Conservation (phyloP, 441 rosid species). For the Croton laevigatus region DNA sequence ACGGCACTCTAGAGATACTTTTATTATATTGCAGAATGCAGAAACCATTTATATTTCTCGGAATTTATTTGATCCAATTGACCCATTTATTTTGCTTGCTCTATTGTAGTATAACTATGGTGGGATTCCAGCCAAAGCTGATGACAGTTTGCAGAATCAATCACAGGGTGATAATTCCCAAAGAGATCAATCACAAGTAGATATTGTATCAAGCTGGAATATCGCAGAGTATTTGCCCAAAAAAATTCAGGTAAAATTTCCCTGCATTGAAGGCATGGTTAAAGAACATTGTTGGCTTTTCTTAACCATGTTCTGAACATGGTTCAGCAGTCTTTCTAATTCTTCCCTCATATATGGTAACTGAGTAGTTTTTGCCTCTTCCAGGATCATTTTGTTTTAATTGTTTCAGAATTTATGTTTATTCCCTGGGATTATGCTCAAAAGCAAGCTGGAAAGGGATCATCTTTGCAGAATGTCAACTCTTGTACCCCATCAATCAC, state of each 20-base stretch:
- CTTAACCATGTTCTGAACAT: conserved; percentile 12
- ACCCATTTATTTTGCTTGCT: conserved; percentile 19
- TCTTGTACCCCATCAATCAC: conserved; percentile 70
- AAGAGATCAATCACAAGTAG: conserved; percentile 45
- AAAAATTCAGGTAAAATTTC: conserved; percentile 73
- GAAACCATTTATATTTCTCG: not conserved
- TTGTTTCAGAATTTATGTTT: conserved; percentile 83
- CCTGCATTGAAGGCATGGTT: not conserved
- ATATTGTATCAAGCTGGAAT: conserved; percentile 90
- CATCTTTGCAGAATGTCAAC: conserved; percentile 41
- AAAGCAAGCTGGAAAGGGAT: conserved; percentile 46
- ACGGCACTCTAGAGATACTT: not conserved
- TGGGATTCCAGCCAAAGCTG: conserved; percentile 70
- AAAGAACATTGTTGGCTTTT: conserved; percentile 1
- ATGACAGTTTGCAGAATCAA: conserved; percentile 49
- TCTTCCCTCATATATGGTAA: not conserved
- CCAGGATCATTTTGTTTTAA: conserved; percentile 82
- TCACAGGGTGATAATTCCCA: conserved; percentile 41
- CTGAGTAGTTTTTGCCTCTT: conserved; percentile 21
- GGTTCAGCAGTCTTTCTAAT: not conserved
- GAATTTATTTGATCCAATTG: not conserved
- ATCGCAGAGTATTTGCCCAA: conserved; percentile 77
- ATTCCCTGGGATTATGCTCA: conserved; percentile 83
- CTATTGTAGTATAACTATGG: conserved; percentile 72
- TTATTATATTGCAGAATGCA: not conserved